Conservation (phyloP, 257 asterid species). For the Fraxinus cuspidata region DNA sequence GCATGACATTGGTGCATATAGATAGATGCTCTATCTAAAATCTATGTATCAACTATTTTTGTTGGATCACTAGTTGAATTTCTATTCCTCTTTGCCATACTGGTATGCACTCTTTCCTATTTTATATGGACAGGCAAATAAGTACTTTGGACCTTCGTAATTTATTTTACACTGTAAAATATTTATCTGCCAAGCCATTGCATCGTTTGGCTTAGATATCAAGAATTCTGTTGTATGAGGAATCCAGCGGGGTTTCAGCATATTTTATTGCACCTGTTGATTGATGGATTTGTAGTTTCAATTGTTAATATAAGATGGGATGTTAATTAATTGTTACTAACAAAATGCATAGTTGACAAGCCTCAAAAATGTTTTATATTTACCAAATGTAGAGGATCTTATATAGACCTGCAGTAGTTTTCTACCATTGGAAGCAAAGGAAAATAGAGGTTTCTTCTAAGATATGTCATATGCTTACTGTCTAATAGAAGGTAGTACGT, state of each 20-base stretch:
- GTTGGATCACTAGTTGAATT: neutral
- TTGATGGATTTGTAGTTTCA: neutral
- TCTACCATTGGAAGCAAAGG: neutral
- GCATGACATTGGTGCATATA: neutral
- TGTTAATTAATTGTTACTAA: too few species aligned
- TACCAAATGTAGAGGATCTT: neutral
- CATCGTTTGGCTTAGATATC: neutral
- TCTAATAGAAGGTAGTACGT: too few species aligned
- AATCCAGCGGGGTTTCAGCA: neutral
- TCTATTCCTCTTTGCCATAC: neutral
- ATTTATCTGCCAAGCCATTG: neutral
- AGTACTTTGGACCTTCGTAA: neutral
- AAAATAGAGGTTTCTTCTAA: neutral
- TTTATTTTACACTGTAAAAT: neutral
- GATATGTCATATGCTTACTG: neutral
- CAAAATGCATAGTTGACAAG: neutral
- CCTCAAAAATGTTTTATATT: neutral
- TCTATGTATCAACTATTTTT: neutral
- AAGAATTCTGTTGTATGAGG: conserved; percentile 2
- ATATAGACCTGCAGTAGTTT: neutral
- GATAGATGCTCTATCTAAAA: neutral
- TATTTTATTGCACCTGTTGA: neutral
- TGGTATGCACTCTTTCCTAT: neutral
- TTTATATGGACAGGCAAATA: neutral
- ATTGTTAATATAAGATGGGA: neutral